Percentiles rank a stretch among this genome's conserved stretches.
Conservation (phyloP, 2,329 filamentous ascomycete genomes). For the Ophiostoma tasmaniense region DNA sequence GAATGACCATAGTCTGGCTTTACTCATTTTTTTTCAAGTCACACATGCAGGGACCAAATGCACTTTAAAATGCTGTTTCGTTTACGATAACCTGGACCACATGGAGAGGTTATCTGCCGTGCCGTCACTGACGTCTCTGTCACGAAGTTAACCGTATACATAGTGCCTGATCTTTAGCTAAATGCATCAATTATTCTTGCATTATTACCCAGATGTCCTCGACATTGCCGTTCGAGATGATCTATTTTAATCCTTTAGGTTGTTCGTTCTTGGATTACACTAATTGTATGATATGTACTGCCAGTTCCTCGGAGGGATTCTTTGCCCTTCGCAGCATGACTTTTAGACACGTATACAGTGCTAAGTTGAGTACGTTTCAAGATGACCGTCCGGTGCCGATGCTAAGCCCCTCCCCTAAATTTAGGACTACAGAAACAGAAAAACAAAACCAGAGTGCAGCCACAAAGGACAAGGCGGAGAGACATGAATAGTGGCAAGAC, state of each 20-base stretch:
- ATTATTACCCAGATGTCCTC: background rate
- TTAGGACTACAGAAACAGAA: background rate
- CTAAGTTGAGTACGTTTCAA: background rate
- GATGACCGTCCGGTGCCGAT: background rate
- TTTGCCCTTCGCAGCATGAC: too few species aligned
- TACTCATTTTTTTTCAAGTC: background rate
- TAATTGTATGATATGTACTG: background rate
- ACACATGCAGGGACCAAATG: background rate
- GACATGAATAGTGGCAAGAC: background rate
- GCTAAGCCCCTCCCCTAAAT: background rate
- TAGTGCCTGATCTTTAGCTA: background rate
- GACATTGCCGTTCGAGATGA: background rate
- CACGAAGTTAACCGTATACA: background rate
- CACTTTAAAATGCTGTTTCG: background rate
- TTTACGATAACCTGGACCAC: background rate
- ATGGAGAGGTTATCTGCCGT: background rate
- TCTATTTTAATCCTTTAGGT: background rate
- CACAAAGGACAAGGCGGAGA: background rate
- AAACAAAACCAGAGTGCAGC: background rate
- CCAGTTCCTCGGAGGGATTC: background rate
- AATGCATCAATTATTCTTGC: background rate
- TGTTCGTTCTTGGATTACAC: background rate
- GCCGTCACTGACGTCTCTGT: background rate
- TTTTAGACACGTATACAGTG: background rate
- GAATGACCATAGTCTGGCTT: background rate